Evolutionary conservation across 2,329 filamentous ascomycete genomes (phyloP), one percentile per base, ranked within the genome.

Genomic region (Penicillium freii): DNA sequence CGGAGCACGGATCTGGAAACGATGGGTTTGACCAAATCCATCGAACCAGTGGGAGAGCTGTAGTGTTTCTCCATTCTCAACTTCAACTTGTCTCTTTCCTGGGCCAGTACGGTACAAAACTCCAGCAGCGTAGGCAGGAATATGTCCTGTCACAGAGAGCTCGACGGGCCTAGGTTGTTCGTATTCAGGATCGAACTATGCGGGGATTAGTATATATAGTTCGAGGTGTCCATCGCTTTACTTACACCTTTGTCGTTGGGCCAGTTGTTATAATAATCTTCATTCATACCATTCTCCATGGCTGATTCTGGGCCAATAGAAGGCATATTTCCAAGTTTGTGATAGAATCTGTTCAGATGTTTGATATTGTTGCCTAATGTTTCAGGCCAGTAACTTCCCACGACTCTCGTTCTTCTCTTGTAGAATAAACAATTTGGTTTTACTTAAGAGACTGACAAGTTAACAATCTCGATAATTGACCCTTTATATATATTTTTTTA

Each of bases 21-120:
- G 85, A 74, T 93, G 89, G 80, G 54, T 89, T 84, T 3, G 85
- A 82, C 57, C 69, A 48, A 91, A 85, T 6, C 88, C 88, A 69
- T 94, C 91, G 64, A 94, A 94, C 90, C 90, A 94, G 71, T 94
- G 90, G 1, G 81, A 83, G 13, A 87, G 79, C 33, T 80, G 77
- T 66, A 87, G 86, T 0, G 80, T 83, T 15, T 74, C 75, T n/a
- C 85, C 84, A 4, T 79, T 78, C 2, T 82, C 73, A 0, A 84
- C 85, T n/a, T 86, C 78, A 3, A 91, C 75, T 38, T 82, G 81
- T 70, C 82, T 84, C 29, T 83, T 80, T 1, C 89, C 88, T 0
- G 89, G 89, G 0, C 91, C 90, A 0, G 88, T 92, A 25, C 90
- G 83, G 71, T 87, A 93, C 0, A 94, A 79, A 1, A 83, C 80